Evolutionary conservation across 2,329 filamentous ascomycete genomes (phyloP), one percentile per base, ranked within the genome.

Genomic region (Gremmenia infestans): DNA sequence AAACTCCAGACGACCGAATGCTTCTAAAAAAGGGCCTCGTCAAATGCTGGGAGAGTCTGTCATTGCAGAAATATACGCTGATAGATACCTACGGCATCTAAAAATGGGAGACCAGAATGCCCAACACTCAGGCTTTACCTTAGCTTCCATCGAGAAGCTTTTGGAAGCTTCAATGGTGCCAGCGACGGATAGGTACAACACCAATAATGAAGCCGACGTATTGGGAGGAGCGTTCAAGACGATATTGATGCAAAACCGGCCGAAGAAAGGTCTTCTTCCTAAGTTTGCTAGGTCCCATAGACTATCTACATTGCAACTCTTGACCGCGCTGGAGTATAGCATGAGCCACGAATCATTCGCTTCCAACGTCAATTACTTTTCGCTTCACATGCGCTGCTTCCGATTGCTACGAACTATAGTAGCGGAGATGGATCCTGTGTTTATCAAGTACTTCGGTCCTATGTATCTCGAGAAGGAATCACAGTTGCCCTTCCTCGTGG

Each of bases 351-450:
- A 55, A 22, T 1, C 53, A 2, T 50, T 50, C 25, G 15, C 40
- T 36, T 36, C 25, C 37, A 50, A 50, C 12, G 47, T 55, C 19
- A 25, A 55, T 25, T 55, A 55, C 22, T 50, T 55, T 14, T 45
- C 47, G 15, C 47, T 55, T n/a, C 47, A 50, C 14, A 55, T 45
- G 48, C 53, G 53, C n/a, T 50, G 36, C 19, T 55, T 32, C 6
- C 4, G 19, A n/a, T 37, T 55, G 15, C 25, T 55, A 8, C 43
- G 25, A 9, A 35, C 37, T 17, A 40, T 40, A 40, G 37, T 17
- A 40, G 37, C 37, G 15, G 37, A 40, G 37, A 40, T 40, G 37
- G n/a, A 17, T 8, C 5, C 37, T 40, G 14, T 40, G n/a, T 40
- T 40, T 9, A 8, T 40, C 37, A 40, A 40, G 37, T 40, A 40